Conservation (phyloP, 1,284 basidiomycete genomes). For the Thelephora terrestris region DNA sequence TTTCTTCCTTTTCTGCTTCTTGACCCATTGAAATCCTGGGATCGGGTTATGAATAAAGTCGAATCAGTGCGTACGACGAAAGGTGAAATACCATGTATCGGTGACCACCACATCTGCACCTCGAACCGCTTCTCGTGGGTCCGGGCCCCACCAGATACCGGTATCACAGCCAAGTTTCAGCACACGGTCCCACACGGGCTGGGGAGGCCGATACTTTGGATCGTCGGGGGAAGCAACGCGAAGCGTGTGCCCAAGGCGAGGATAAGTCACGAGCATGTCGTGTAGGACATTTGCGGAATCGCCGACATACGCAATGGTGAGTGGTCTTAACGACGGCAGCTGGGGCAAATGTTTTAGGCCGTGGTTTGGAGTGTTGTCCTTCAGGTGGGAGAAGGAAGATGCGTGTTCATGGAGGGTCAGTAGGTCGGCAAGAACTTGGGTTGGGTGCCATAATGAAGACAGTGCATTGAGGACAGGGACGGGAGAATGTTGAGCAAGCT, state of each 20-base stretch:
- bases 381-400: constrained; percentile 7
- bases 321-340: constrained; percentile 41
- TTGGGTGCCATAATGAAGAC: constrained; percentile 93
- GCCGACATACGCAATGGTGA: constrained; percentile 90
- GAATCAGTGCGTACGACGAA: not conserved
- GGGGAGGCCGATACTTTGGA: constrained; percentile 64
- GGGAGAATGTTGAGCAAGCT: constrained; percentile 78
- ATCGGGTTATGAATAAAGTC: not conserved
- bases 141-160: constrained; percentile 64
- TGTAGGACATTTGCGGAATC: constrained; percentile 96
- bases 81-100: constrained; percentile 73
- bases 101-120: constrained; percentile 93
- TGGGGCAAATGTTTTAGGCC: constrained; percentile 15
- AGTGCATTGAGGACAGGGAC: constrained; percentile 96
- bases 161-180: constrained; percentile 59
- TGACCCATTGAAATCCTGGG: constrained; percentile 97
- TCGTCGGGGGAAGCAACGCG: constrained; percentile 72
- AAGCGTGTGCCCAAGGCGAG: constrained; percentile 82
- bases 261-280: constrained; percentile 94
- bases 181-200: constrained; percentile 73
- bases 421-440: constrained; percentile 90
- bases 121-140: constrained; percentile 80
- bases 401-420: constrained; percentile 80
- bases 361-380: constrained; percentile 7
- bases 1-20: constrained; percentile 88